These are phyloP conservation scores for Suhomyces tanzawaensis DNA, from an alignment of 805 yeast species.

Conservation along the genomic window DNA sequence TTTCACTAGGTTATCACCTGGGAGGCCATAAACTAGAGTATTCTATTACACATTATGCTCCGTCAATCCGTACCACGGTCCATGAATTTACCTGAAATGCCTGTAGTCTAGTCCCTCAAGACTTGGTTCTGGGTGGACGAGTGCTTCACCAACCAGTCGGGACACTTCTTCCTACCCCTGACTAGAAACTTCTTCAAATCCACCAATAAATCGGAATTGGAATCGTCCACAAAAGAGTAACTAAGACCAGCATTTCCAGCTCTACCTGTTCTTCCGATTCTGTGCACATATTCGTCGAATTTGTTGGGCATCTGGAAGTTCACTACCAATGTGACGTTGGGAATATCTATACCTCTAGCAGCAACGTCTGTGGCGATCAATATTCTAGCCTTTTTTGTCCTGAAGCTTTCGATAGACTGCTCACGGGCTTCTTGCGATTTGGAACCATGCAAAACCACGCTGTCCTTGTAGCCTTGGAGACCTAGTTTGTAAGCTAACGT, in stretches of 20 bases:
- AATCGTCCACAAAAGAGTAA: conserved; percentile 63
- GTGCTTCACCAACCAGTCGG: conserved; percentile 24
- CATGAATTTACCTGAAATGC: no score
- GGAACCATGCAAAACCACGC: conserved; percentile 77
- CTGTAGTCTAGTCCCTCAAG: conserved; percentile 14
- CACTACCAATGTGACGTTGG: conserved; percentile 93
- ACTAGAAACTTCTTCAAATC: conserved; percentile 50
- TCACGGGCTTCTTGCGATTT: conserved; percentile 86
- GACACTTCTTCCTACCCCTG: conserved; percentile 29
- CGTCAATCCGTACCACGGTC: no score
- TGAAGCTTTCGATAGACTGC: conserved; percentile 60
- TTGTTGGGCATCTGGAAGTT: conserved; percentile 95
- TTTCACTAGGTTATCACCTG: no score
- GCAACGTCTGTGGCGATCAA: conserved; percentile 94
- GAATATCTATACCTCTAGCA: conserved; percentile 96
- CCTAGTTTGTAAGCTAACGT: conserved; percentile 51
- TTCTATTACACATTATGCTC: no score
- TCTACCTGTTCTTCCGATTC: conserved; percentile 97
- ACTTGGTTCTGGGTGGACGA: conserved; percentile 12
- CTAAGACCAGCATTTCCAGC: conserved; percentile 84
- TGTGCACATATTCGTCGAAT: conserved; percentile 93
- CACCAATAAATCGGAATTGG: conserved; percentile 51
- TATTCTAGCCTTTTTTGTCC: conserved; percentile 53
- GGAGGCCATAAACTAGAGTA: no score
- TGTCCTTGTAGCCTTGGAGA: conserved; percentile 39